These are phyloP conservation scores for Zygnema circumcarinatum DNA, from an alignment of 139 green algal genomes.

Conservation along the genomic window DNA sequence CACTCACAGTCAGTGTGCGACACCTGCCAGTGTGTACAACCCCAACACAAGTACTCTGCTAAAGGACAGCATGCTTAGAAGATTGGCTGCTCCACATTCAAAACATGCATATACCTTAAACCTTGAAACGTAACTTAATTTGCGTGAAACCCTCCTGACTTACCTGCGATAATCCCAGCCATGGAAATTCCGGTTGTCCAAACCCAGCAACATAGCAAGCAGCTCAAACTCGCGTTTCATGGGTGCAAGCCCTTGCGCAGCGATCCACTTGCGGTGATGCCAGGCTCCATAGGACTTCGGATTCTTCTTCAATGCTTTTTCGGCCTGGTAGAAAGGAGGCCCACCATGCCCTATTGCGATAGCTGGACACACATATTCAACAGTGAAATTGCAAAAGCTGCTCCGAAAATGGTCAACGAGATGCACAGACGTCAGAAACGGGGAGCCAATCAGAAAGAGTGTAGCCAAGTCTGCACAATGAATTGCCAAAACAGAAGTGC, in stretches of 20 bases:
- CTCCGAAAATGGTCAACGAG: slow-evolving; percentile 8
- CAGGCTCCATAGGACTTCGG: slow-evolving; percentile 93
- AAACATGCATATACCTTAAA: no score
- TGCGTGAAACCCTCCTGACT: no score
- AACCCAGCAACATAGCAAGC: slow-evolving; percentile 73
- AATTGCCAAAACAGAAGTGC: no score
- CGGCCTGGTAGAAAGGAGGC: slow-evolving; percentile 31
- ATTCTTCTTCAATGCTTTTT: slow-evolving; percentile 81
- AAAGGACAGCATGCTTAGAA: no score
- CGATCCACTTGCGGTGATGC: slow-evolving; percentile 92
- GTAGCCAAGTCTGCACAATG: not conserved
- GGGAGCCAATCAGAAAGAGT: not conserved
- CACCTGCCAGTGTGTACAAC: no score
- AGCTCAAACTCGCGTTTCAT: slow-evolving; percentile 64
- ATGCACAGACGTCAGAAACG: not conserved
- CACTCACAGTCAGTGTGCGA: no score
- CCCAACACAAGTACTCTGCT: no score
- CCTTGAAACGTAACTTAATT: no score
- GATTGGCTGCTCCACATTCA: no score
- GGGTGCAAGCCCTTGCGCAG: slow-evolving; percentile 53
- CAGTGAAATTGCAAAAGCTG: not conserved
- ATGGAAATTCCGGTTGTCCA: slow-evolving; percentile 95
- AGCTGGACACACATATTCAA: not conserved
- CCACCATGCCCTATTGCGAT: not conserved
- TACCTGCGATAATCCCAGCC: slow-evolving; percentile 90